Percentiles rank a stretch among this genome's conserved stretches.
Evolutionary conservation across 2,329 filamentous ascomycete genomes (phyloP).

Genomic region (Gnomoniopsis smithogilvyi): DNA sequence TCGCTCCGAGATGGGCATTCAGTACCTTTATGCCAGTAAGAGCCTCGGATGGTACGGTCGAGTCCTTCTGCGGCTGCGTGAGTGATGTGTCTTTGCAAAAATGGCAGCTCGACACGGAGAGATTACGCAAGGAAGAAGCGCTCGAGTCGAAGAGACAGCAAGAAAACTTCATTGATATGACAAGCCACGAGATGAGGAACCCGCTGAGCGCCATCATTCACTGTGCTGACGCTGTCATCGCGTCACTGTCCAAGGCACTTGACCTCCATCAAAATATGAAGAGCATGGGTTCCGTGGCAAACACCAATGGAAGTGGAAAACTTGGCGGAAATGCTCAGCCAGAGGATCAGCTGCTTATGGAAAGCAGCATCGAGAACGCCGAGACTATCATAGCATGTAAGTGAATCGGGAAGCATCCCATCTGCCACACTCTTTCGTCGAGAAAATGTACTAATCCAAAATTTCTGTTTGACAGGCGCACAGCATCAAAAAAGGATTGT

Average conservation of each 20-base stretch:
- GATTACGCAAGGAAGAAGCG: slow-evolving; percentile 49
- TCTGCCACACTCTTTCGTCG: neutral
- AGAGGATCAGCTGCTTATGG: slow-evolving; percentile 38
- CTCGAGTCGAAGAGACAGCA: slow-evolving; percentile 65
- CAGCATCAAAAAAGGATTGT: slow-evolving; percentile 78
- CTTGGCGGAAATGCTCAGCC: slow-evolving; percentile 23
- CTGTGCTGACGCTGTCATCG: slow-evolving; percentile 68
- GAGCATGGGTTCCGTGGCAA: slow-evolving; percentile 1
- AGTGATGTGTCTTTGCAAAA: slow-evolving; percentile 48
- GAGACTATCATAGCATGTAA: slow-evolving; percentile 71
- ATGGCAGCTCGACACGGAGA: slow-evolving; percentile 49
- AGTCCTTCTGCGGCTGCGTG: slow-evolving; percentile 47
- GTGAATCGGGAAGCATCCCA: neutral
- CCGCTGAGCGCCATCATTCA: slow-evolving; percentile 71
- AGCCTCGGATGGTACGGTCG: slow-evolving; percentile 42
- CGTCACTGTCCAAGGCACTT: slow-evolving; percentile 42
- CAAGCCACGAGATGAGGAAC: slow-evolving; percentile 70
- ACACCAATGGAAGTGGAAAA: neutral
- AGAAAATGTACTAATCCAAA: neutral
- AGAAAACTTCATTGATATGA: slow-evolving; percentile 79
- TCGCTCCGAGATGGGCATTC: slow-evolving; percentile 45
- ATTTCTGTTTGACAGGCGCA: slow-evolving; percentile 35
- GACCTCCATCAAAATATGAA: slow-evolving; percentile 28
- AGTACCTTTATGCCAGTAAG: slow-evolving; percentile 49
- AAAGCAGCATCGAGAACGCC: slow-evolving; percentile 66